Evolutionary conservation across 257 asterid genomes (phyloP).

Genomic region (Nicotiana benthamiana): DNA sequence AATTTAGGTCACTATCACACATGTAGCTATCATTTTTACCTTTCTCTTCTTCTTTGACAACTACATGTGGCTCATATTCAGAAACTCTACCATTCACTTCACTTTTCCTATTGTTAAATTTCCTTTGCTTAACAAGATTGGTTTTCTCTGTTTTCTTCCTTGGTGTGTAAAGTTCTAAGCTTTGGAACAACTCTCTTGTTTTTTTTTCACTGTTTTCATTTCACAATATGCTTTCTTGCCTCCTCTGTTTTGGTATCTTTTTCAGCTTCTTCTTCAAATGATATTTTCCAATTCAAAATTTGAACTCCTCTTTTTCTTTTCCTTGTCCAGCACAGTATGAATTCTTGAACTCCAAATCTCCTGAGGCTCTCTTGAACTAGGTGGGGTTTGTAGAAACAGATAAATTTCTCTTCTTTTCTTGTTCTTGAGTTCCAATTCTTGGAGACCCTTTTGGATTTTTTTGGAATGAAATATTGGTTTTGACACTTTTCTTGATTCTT

Average conservation of each 20-base stretch:
- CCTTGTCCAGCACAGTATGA: background rate
- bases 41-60: background rate
- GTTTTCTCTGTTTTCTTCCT: conserved; percentile 5
- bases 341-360: background rate
- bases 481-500: background rate
- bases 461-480: background rate
- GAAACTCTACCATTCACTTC: background rate
- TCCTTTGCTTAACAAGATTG: background rate
- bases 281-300: background rate
- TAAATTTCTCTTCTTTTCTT: background rate
- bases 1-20: background rate
- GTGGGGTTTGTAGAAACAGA: background rate
- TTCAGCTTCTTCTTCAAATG: conserved; percentile 1
- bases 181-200: background rate
- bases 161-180: background rate
- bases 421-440: background rate
- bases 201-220: background rate
- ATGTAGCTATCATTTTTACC: background rate
- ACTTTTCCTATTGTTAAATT: background rate
- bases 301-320: background rate
- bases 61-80: background rate
- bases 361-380: too few species aligned
- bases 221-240: conserved; percentile 11
- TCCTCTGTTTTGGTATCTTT: conserved; percentile 9
- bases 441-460: background rate